These are phyloP conservation scores for Cercophora scortea DNA, from an alignment of 495 filamentous ascomycete species.

Conservation along the genomic window DNA sequence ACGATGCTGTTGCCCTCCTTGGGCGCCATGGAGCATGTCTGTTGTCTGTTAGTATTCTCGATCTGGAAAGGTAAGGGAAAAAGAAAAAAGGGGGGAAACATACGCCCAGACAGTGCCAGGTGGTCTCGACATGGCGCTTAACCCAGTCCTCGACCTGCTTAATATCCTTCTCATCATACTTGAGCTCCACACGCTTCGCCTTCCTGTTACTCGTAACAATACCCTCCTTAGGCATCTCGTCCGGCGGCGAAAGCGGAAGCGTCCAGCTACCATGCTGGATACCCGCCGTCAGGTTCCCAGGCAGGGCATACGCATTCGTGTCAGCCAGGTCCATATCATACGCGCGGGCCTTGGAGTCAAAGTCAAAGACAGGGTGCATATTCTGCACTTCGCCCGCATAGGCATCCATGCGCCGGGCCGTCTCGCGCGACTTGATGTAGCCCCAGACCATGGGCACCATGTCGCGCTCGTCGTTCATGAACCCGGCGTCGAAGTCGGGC, in stretches of 20 bases:
- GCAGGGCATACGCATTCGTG: conserved; percentile 65
- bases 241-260: conserved; percentile 25
- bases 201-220: conserved; percentile 45
- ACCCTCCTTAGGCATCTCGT: conserved; percentile 39
- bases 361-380: conserved; percentile 61
- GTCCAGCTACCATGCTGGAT: conserved; percentile 52
- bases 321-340: conserved; percentile 67
- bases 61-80: conserved; percentile 54
- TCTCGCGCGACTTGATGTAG: conserved; percentile 82
- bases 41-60: conserved; percentile 56
- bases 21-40: conserved; percentile 78
- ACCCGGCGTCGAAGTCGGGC: conserved; percentile 76
- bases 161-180: conserved; percentile 62
- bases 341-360: conserved; percentile 58
- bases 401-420: conserved; percentile 65
- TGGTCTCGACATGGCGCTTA: conserved; percentile 68
- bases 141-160: conserved; percentile 70
- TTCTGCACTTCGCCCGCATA: conserved; percentile 70
- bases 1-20: conserved; percentile 71
- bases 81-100: conserved; percentile 12
- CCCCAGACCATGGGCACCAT: conserved; percentile 82
- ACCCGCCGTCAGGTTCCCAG: conserved; percentile 64
- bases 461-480: conserved; percentile 79
- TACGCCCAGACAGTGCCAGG: conserved; percentile 61
- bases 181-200: conserved; percentile 50